Base-by-base conservation (phyloP, 164 flowering plant species). In the Akebia trifoliata region DNA sequence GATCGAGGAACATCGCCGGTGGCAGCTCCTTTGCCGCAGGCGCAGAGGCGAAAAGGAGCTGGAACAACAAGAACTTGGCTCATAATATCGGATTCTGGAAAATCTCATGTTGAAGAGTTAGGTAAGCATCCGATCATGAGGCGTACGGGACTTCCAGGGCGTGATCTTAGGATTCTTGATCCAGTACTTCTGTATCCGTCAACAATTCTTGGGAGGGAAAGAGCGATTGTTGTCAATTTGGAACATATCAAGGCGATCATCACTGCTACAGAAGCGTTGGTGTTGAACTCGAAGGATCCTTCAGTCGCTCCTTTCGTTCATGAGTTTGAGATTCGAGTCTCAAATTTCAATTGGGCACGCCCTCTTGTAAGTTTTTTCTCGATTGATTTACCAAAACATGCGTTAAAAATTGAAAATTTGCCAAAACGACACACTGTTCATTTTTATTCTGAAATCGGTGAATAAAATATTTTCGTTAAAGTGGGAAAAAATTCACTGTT, bases 191-290 rank as follows among this genome's bases (percentile, higher is more conserved):
- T 66, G n/a, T 75, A 75, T 40, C 74, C 74, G 8, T 72, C 79
- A 3, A 61, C 76, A 0, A 67, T 75, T 4, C 56, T 72, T n/a
- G 74, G 79, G 7, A 59, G 79, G 15, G 76, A 75, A 46, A 69
- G 64, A 35, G 78, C 78, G 4, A 72, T 75, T 44, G 76, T 75
- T 15, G 51, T 75, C 24, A 75, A 72, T 50, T 54, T 77, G 43
- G 81, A 77, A 60, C 76, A 77, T 39, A 71, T 74, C 30, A 77
- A 74, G 50, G 72, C 72, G 9, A 71, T 74, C 10, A 72, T 77
- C 31, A 74, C 76, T 18, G 78, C 81, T 3, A 58, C 64, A 11
- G 77, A 76, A 60, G 77, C 69, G 1, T 39, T 76, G 26, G 61
- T 76, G 30, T 48, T 70, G 47, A 73, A 76, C 42, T 60, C 64